Base-by-base conservation (phyloP, 495 filamentous ascomycete genomes). In the Haplographium delicatum region DNA sequence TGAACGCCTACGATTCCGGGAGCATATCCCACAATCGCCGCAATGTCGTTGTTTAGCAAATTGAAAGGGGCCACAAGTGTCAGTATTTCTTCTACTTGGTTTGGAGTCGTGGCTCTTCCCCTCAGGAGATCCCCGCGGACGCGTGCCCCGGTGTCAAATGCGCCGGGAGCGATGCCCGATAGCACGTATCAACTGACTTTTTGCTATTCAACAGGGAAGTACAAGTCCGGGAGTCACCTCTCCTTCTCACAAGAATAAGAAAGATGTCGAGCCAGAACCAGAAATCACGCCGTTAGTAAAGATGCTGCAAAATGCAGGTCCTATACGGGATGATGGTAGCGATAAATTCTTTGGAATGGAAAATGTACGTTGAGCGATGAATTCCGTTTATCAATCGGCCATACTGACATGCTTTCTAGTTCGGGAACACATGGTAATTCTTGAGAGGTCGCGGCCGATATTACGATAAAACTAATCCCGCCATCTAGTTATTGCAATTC, bases 341-440 rank as follows among this genome's bases (percentile, higher is more conserved):
- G 93, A 98, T 69, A 96, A 96, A 73, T 97, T 95, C 70, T 97
- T 91, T 72, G 93, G 94, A 2, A 83, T 97, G 74, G 93, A 97
- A 68, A 98, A 98, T 72, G 90, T 96, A 74, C 75, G 87, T 51
- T 26, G 19, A 40, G 42, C 20, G 2, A 13, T 22, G 19, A 11
- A 30, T 18, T 23, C 19, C n/a, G n/a, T n/a, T 47, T 16, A 33
- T 18, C 39, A 10, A 26, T 35, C 44, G 51, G 49, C 23, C 23
- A 44, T 41, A 44, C 63, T 67, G 53, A 67, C 51, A 20, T 47
- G 43, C 27, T 44, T 44, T 50, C 26, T 55, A 97, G 90, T 95
- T 91, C 69, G 93, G 93, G 56, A 97, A 95, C 60, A 98, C 93
- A 59, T 98, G 93, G 90, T 95, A 39, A 52, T 58, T 28, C 33